Evolutionary conservation across 371 early-diverging fungal genomes (phyloP).

Genomic region (Chytridium lagenaria): DNA sequence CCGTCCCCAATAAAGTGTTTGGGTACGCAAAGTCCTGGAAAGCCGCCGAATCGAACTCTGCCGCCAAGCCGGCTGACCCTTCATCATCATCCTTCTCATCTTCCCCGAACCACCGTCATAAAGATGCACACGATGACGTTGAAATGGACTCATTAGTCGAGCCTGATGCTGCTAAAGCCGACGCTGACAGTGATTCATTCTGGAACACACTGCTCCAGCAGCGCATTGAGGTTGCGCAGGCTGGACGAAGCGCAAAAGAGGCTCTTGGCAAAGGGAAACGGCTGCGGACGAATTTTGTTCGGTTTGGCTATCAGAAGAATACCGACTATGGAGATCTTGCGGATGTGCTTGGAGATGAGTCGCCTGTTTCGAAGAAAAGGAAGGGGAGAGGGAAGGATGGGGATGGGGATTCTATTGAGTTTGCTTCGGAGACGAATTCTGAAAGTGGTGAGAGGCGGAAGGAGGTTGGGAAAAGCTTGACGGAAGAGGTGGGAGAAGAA

Average conservation of each 20-base stretch:
- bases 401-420: neutral
- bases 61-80: too few relatives aligned
- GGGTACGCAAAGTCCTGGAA: slow-evolving; percentile 51
- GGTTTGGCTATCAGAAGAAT: neutral
- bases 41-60: slow-evolving; percentile 43
- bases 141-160: neutral
- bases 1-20: slow-evolving; percentile 27
- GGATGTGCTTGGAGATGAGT: neutral
- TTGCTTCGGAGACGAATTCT: neutral
- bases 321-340: neutral
- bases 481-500: too few relatives aligned
- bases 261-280: neutral
- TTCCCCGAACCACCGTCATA: too few relatives aligned
- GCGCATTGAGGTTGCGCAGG: slow-evolving; percentile 21
- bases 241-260: neutral
- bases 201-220: slow-evolving; percentile 51
- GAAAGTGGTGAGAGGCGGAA: neutral
- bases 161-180: neutral
- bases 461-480: neutral
- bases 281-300: neutral
- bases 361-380: neutral
- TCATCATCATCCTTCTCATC: too few relatives aligned
- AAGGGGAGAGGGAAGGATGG: neutral
- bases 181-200: slow-evolving; percentile 47
- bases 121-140: slow-evolving; percentile 23